A percentile compares a stretch with the other conserved stretches of the same genome.
Evolutionary conservation across 2,329 filamentous ascomycete species (phyloP).

Genomic region (Esteya vermicola): DNA sequence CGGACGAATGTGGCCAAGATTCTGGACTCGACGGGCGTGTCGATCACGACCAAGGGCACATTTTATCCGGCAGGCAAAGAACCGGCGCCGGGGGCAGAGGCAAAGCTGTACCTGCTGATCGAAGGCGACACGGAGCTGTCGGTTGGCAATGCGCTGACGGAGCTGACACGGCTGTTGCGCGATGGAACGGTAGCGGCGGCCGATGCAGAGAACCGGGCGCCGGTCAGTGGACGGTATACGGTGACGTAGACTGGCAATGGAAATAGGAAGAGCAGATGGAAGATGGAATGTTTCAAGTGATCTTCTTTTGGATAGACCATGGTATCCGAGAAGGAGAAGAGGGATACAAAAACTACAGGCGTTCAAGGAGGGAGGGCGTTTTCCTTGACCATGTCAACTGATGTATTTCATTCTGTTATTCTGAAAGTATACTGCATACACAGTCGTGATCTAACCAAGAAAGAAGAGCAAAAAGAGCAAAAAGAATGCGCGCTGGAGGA

Average conservation of each 20-base stretch:
- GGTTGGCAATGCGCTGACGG: slow-evolving; percentile 79
- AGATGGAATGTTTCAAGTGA: background rate
- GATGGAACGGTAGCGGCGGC: slow-evolving; percentile 84
- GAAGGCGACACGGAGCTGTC: slow-evolving; percentile 92
- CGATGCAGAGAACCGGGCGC: slow-evolving; percentile 70
- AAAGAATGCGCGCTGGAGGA: background rate
- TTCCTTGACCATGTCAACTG: no score
- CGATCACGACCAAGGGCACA: slow-evolving; percentile 92
- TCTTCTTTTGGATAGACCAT: background rate
- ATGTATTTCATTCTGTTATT: no score
- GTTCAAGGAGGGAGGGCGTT: no score
- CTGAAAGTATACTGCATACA: no score
- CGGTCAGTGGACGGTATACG: slow-evolving; percentile 70
- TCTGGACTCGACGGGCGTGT: slow-evolving; percentile 83
- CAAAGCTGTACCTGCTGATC: slow-evolving; percentile 96
- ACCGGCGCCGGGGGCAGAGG: slow-evolving; percentile 57
- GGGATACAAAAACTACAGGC: background rate
- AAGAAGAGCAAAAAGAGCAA: background rate
- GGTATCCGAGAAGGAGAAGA: background rate
- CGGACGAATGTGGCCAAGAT: slow-evolving; percentile 98
- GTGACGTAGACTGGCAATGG: slow-evolving; percentile 43
- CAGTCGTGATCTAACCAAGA: no score
- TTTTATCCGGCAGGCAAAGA: slow-evolving; percentile 78
- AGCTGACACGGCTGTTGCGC: slow-evolving; percentile 74
- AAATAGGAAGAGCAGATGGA: background rate